Percentiles rank a stretch among this genome's conserved stretches.
phyloP scores from a whole-genome alignment of 148 eudicot species.

The Agrostemma githago region DNA sequence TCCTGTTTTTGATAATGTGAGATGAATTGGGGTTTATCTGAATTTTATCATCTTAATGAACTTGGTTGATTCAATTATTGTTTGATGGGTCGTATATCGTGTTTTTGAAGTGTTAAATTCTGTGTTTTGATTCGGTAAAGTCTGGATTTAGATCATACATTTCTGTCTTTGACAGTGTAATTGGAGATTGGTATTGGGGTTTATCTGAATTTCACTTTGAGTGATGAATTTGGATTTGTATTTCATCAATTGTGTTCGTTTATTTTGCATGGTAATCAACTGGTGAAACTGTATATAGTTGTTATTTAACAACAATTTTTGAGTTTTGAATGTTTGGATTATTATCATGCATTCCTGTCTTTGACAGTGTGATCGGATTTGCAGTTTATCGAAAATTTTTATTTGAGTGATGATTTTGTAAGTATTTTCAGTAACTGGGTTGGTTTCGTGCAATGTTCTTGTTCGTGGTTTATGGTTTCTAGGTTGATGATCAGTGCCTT shows the following conservation, averaged over 20 bases:
- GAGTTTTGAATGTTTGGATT: neutral
- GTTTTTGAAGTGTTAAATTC: neutral
- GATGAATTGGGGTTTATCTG: neutral
- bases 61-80: neutral
- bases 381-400: neutral
- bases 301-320: neutral
- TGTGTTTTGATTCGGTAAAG: neutral
- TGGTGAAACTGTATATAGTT: neutral
- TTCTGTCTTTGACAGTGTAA: neutral
- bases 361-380: neutral
- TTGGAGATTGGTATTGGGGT: neutral
- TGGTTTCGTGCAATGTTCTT: slow-evolving; percentile 21
- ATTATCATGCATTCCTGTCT: neutral
- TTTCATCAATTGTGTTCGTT: neutral
- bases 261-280: too few species aligned
- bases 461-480: slow-evolving; percentile 22
- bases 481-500: slow-evolving; percentile 9
- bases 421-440: neutral
- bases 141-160: too few species aligned
- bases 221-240: too few species aligned
- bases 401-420: neutral
- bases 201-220: neutral
- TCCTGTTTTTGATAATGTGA: neutral
- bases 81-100: neutral
- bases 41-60: neutral